Evolutionary conservation across 2,329 filamentous ascomycete species (phyloP), one percentile per base, ranked within the genome.

Genomic region (Paramyrothecium sp.): DNA sequence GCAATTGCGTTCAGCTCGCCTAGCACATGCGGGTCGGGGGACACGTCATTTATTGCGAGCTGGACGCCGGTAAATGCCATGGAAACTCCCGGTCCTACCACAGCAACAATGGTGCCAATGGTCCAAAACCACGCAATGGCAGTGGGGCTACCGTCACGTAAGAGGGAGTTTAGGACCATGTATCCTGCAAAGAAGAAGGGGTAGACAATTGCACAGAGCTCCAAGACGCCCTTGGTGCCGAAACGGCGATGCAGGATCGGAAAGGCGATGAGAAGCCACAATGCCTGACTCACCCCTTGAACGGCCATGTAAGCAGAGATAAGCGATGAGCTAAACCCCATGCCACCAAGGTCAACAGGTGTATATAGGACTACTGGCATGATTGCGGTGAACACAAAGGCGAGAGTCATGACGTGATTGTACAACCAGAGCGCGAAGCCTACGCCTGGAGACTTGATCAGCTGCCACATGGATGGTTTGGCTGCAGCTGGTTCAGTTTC

Each of bases 1-100:
- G 73, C 72, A 3, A 76, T 55, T 16, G 88, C 87, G 63, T 94
- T 94, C 26, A 95, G 74, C 0, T 85, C 91, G 0, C 88, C 90
- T 11, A 94, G 75, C 0, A 85, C 82, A 47, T 78, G 76, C 1
- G 84, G 81, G 11, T 80, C 84, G 0, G 91, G 91, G 0, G 87
- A 81, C 2, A 89, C 83, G 57, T 93, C 89, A 70, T 94, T 94
- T 33, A 94, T 67, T 0, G 86, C 85, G 10, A 94, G 84, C 75
- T 93, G 89, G 1, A 88, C 81, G 2, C 80, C 86, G 0, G 89
- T 92, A 67, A 89, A 90, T 2, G 81, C 78, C 88, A 91, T 91
- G 52, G 80, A 81, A 0, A 90, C 83, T 1, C 86, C 85, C 13
- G 81, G 81, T 0, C 87, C 88, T 10, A 74, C 11, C 0, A 90